Percentiles rank a stretch among this genome's conserved stretches.
These are phyloP conservation scores for Pugionium cornutum DNA, from an alignment of 345 rosid genomes.

Conservation along the genomic window DNA sequence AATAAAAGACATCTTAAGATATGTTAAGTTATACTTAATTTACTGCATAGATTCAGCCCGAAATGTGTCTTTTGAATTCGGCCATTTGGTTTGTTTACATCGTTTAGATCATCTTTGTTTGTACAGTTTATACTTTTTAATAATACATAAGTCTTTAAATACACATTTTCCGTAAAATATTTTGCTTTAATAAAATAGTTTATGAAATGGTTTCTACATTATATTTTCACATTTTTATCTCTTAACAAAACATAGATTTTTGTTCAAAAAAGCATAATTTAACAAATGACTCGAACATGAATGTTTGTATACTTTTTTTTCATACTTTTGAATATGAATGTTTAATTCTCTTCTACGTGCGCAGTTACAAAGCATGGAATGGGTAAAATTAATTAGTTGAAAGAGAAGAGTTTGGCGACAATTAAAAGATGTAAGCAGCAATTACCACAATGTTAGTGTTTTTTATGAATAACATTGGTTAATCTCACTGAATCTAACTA, in stretches of 20 bases:
- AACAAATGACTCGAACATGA: background rate
- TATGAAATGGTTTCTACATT: background rate
- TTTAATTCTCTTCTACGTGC: background rate
- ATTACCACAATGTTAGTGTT: background rate
- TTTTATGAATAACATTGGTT: too few species aligned
- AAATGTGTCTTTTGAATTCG: background rate
- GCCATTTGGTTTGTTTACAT: conserved; percentile 10
- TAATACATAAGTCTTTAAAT: too few species aligned
- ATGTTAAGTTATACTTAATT: background rate
- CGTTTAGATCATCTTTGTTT: background rate
- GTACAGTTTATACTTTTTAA: background rate
- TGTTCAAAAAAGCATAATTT: background rate
- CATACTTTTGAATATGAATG: background rate
- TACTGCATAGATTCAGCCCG: background rate
- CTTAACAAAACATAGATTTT: background rate
- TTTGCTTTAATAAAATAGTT: too few species aligned
- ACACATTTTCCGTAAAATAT: background rate
- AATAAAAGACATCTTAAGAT: too few species aligned
- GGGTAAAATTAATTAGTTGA: background rate
- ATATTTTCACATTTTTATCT: background rate
- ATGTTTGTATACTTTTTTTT: background rate
- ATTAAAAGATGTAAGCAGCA: background rate
- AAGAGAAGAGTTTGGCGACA: background rate
- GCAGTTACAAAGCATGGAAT: background rate
- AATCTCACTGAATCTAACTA: too few species aligned